These are phyloP conservation scores for Colletotrichum limetticola DNA, from an alignment of 2,329 filamentous ascomycete species.

Conservation along the genomic window DNA sequence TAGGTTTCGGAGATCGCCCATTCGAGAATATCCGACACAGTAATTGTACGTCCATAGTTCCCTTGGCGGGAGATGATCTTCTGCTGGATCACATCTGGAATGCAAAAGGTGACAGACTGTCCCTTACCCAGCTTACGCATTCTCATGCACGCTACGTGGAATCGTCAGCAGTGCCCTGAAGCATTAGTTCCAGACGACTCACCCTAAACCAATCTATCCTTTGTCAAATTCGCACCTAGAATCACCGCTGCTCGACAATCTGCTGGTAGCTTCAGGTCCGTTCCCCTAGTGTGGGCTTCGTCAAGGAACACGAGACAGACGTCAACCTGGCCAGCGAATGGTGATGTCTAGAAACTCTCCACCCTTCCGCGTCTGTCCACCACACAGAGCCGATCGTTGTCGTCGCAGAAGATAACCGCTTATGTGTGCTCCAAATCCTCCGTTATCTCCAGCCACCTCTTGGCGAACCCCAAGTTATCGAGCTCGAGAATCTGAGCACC, in stretches of 20 bases:
- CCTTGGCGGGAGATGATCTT: constrained; percentile 57
- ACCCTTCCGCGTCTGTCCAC: constrained; percentile 57
- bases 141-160: neutral
- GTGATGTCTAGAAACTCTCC: constrained; percentile 66
- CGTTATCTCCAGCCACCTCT: constrained; percentile 58
- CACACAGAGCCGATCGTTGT: constrained; percentile 64
- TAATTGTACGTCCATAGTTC: constrained; percentile 47
- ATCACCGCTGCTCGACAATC: constrained; percentile 74
- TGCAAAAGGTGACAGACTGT: constrained; percentile 72
- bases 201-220: constrained; percentile 77
- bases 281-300: constrained; percentile 76
- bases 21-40: constrained; percentile 63
- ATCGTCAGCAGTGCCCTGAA: neutral
- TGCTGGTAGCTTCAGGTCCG: constrained; percentile 70
- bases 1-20: constrained; percentile 72
- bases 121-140: constrained; percentile 54
- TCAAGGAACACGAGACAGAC: constrained; percentile 75
- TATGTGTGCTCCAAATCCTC: constrained; percentile 41
- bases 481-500: constrained; percentile 77
- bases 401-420: constrained; percentile 67
- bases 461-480: constrained; percentile 64
- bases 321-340: constrained; percentile 66
- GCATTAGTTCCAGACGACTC: constrained; percentile 21
- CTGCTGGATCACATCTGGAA: constrained; percentile 66
- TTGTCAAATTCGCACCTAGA: constrained; percentile 71